A percentile compares a stretch with the other conserved stretches of the same genome.
Conservation (phyloP, 805 yeast species). For the Pichia membranifaciens region DNA sequence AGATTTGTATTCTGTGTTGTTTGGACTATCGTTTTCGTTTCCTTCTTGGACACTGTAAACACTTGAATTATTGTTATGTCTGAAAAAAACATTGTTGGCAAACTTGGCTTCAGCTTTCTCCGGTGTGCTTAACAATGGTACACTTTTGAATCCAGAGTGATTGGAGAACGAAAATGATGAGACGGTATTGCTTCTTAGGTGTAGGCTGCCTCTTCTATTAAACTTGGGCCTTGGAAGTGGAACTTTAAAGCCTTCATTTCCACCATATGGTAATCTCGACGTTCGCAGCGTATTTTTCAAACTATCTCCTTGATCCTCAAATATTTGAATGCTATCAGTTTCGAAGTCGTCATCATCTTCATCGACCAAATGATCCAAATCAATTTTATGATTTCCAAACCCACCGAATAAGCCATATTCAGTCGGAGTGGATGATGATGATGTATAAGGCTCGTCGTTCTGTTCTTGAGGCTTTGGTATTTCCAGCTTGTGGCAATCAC, state of each 20-base stretch:
- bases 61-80: constrained; percentile 2
- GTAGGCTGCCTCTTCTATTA: constrained; percentile 11
- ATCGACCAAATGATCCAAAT: constrained; percentile 20
- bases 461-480: not conserved
- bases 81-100: constrained; percentile 2
- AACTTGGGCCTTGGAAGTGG: constrained; percentile 9
- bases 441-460: constrained; percentile 2
- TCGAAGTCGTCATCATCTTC: not conserved
- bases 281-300: not conserved
- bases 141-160: constrained; percentile 9
- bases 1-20: constrained; percentile 7
- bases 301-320: constrained; percentile 7
- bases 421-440: not conserved
- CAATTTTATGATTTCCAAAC: constrained; percentile 19
- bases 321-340: not conserved
- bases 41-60: constrained; percentile 7
- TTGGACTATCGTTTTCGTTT: not conserved
- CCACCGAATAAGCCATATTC: constrained; percentile 25
- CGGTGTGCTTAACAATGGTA: constrained; percentile 11
- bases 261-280: not conserved
- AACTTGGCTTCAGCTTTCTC: constrained; percentile 10
- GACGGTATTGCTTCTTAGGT: constrained; percentile 25
- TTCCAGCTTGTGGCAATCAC: not conserved
- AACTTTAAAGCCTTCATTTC: constrained; percentile 12
- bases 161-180: constrained; percentile 17